Evolutionary conservation across 805 yeast species (phyloP).

Genomic region (Candida sakaeoensis): DNA sequence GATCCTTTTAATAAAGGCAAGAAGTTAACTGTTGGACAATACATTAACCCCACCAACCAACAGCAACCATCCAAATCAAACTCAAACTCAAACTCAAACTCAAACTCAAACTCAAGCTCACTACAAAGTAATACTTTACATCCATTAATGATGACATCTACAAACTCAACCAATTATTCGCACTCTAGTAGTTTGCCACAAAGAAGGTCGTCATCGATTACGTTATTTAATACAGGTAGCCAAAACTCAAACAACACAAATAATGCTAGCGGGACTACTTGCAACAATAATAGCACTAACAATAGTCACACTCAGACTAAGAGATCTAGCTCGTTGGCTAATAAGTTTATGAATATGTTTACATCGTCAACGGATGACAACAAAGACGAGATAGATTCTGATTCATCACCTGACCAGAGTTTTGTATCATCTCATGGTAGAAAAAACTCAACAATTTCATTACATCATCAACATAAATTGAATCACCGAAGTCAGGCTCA

Average conservation of each 20-base stretch:
- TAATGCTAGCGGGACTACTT: too few relatives aligned
- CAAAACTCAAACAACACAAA: conserved; percentile 6
- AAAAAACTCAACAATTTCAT: conserved; percentile 4
- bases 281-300: too few relatives aligned
- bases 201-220: conserved; percentile 9
- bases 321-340: conserved; percentile 18
- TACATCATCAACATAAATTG: conserved; percentile 1
- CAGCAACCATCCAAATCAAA: not conserved
- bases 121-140: not conserved
- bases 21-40: conserved; percentile 2
- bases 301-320: conserved; percentile 6
- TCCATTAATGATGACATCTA: conserved; percentile 3
- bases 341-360: conserved; percentile 19
- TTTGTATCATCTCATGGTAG: not conserved
- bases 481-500: conserved; percentile 1
- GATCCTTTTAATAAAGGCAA: conserved; percentile 6
- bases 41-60: not conserved
- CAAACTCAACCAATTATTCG: conserved; percentile 1
- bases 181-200: not conserved
- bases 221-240: conserved; percentile 2
- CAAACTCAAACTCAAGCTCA: not conserved
- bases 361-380: conserved; percentile 1
- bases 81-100: not conserved
- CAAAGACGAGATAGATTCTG: too few relatives aligned
- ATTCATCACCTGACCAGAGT: too few relatives aligned